Base-by-base conservation (phyloP, 768 basidiomycete genomes). In the Boletellus emodensis region DNA sequence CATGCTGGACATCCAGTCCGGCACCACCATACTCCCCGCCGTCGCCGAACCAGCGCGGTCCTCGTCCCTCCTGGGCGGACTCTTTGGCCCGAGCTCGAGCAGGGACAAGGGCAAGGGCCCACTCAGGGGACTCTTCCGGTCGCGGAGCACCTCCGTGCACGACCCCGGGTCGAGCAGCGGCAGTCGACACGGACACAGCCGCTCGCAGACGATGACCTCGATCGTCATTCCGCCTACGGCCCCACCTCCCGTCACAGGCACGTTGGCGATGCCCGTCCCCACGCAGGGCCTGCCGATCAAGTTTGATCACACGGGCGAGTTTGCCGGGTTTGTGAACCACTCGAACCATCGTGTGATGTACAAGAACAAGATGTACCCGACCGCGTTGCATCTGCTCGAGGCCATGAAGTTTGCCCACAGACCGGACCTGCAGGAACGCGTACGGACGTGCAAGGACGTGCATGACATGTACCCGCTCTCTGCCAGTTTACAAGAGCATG, bases 371-470 rank as follows among this genome's bases (percentile, higher is more conserved):
- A 64, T 67, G 37, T 92, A 83, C 57, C 85, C 85, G 2, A 85
- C 81, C 2, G 89, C 84, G 10, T 65, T 82, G 58, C 89, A 91
- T 56, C 73, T 91, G n/a, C 77, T 81, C 47, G 87, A 91, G 66
- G 87, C 87, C 9, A 71, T 86, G 60, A 86, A 86, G 63, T 91
- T 82, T 64, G 59, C 81, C 34, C 64, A 71, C 18, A 70, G 72
- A 3, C 79, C 78, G 0, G 75, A 78, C 0, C 57, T 85, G 15
- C 81, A 81, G 11, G 82, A 87, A 48, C 57, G 59, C 26, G 84
- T 90, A 49, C 74, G 85, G 46, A 58, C 52, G 12, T 70, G 69
- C 51, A 60, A 59, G n/a, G 71, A 64, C 20, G 65, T 69, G n/a
- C 64, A 65, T 38, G 72, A 74, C 13, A 75, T 72, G 68, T 64